Evolutionary conservation across 2,329 filamentous ascomycete species (phyloP), one percentile per base, ranked within the genome.

Genomic region (Claviceps sp.): DNA sequence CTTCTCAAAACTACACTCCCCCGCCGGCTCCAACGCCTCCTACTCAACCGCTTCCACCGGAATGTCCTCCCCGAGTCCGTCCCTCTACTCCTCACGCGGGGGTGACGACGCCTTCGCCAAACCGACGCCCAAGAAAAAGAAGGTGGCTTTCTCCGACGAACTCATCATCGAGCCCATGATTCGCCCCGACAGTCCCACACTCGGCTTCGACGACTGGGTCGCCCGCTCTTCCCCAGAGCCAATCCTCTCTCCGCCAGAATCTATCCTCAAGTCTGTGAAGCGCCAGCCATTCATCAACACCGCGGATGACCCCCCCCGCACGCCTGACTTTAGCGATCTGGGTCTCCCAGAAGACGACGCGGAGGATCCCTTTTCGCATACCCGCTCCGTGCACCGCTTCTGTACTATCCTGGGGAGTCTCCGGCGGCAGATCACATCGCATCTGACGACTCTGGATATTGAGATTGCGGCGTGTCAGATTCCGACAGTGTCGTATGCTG

Each of bases 151-250:
- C 52, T 60, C 57, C 39, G 42, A 44, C 16, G 42, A 44, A 14
- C 61, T 60, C 13, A 56, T 65, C 16, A 64, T 66, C 16, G 68
- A 77, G 57, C 74, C 75, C 19, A 65, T 73, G 37, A 70, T 79
- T 54, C 75, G 78, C 8, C 78, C 78, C 0, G 78, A 82, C 57
- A 81, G 78, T 3, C 78, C 78, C 1, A 82, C 78, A 0, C 71
- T 82, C 5, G 78, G 78, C 11, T 73, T 78, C 52, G 74, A 76
- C 50, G 73, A 74, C 56, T 65, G 65, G 46, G 64, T 70, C 13
- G 50, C 55, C 44, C 57, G 61, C 11, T 52, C 56, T 16, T 51
- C 52, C 14, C 59, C 54, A 4, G 52, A 59, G 44, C 55, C 59
- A 7, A 13, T 56, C 16, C 58, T 58, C 30, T 34, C 30, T 3